Evolutionary conservation across 192 early-diverging fungal species (phyloP).

Genomic region (Coemansia sp.): DNA sequence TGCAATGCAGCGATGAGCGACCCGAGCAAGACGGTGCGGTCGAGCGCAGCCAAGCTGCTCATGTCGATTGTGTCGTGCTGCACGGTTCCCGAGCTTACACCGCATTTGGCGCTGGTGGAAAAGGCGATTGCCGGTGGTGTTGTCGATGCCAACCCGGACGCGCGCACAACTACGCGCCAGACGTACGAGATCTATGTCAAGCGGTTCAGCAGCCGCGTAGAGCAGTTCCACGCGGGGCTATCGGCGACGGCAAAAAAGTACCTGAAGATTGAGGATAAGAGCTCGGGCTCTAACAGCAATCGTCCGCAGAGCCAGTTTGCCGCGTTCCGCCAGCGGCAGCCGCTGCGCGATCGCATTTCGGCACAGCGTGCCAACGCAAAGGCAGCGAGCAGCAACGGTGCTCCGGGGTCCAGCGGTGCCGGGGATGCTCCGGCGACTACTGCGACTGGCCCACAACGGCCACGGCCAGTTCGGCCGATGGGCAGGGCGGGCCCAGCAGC

Average conservation of each 20-base stretch:
- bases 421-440: background rate
- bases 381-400: background rate
- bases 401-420: background rate
- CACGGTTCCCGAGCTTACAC: constrained; percentile 44
- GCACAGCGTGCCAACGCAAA: constrained; percentile 17
- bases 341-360: constrained; percentile 29
- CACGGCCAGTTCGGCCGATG: constrained; percentile 38
- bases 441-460: constrained; percentile 9
- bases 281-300: background rate
- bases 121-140: constrained; percentile 37
- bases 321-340: constrained; percentile 24
- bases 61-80: constrained; percentile 53
- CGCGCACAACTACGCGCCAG: constrained; percentile 37
- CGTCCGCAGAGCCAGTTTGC: constrained; percentile 18
- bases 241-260: constrained; percentile 46
- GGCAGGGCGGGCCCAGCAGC: constrained; percentile 13
- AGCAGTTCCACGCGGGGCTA: constrained; percentile 31
- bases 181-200: constrained; percentile 45
- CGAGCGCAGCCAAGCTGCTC: constrained; percentile 59
- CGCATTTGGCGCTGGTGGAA: constrained; percentile 32
- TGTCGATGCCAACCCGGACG: constrained; percentile 48
- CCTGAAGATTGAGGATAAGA: constrained; percentile 28
- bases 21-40: constrained; percentile 60
- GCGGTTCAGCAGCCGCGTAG: constrained; percentile 34
- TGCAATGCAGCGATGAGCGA: constrained; percentile 52